Conservation (phyloP, 495 filamentous ascomycete genomes). For the Lasiosphaeria miniovina region DNA sequence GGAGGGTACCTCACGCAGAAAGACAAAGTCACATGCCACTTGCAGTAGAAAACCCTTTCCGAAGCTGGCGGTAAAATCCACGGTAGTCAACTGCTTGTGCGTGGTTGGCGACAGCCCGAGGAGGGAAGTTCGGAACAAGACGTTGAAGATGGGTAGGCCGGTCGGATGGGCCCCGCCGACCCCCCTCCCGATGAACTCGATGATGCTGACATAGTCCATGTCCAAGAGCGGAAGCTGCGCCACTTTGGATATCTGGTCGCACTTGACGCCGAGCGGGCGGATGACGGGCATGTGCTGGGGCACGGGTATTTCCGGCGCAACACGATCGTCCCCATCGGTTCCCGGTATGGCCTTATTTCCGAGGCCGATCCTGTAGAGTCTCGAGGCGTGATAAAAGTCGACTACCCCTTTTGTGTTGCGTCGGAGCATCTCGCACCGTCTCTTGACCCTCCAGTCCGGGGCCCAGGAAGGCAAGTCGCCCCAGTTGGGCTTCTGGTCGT, state of each 20-base stretch:
- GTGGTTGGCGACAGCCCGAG: neutral
- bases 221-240: neutral
- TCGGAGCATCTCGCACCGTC: neutral
- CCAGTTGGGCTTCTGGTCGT: neutral
- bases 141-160: neutral
- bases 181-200: neutral
- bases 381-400: neutral
- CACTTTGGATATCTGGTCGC: neutral
- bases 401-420: neutral
- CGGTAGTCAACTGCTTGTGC: neutral
- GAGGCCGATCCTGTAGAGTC: neutral
- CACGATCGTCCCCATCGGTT: neutral
- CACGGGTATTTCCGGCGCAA: neutral
- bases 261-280: neutral
- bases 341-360: neutral
- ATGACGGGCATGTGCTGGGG: neutral
- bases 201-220: neutral
- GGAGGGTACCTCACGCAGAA: neutral
- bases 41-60: neutral
- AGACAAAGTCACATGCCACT: neutral
- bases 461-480: neutral
- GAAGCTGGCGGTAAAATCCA: neutral
- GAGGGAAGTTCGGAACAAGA: neutral
- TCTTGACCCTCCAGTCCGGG: neutral
- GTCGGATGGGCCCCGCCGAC: neutral